These are phyloP conservation scores for Cutaneotrichosporon cutaneum DNA, from an alignment of 1,284 basidiomycete species.

Conservation along the genomic window DNA sequence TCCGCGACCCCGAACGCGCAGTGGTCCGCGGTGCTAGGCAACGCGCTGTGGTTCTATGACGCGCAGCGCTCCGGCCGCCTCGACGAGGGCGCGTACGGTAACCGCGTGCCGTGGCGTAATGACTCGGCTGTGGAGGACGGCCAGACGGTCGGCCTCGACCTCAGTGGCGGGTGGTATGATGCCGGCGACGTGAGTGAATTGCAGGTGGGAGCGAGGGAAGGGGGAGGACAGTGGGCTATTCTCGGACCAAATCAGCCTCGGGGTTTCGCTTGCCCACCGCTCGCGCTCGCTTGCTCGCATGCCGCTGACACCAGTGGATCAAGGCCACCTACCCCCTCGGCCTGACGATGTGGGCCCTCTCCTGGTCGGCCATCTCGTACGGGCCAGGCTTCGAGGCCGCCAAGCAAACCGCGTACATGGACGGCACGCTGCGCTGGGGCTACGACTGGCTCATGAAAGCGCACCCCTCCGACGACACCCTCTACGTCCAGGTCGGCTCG, in stretches of 20 bases:
- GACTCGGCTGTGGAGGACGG: constrained; percentile 75
- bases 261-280: too few species aligned
- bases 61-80: constrained; percentile 80
- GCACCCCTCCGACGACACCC: constrained; percentile 68
- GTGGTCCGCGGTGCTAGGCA: constrained; percentile 76
- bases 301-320: constrained; percentile 59
- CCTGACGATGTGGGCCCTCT: constrained; percentile 75
- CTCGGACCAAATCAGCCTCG: too few species aligned
- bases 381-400: constrained; percentile 78
- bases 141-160: constrained; percentile 67
- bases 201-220: neutral
- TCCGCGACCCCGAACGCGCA: constrained; percentile 65
- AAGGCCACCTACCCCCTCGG: constrained; percentile 78
- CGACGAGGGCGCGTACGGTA: constrained; percentile 57
- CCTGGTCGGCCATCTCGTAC: constrained; percentile 81
- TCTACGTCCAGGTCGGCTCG: constrained; percentile 77
- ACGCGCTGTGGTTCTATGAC: constrained; percentile 84
- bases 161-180: constrained; percentile 86
- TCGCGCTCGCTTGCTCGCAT: neutral
- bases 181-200: constrained; percentile 59
- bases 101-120: constrained; percentile 84
- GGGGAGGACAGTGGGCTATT: neutral
- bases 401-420: constrained; percentile 83
- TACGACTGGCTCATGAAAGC: constrained; percentile 89
- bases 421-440: constrained; percentile 82